phyloP scores from a whole-genome alignment of 768 basidiomycete genomes.

The Jaapia argillacea region DNA sequence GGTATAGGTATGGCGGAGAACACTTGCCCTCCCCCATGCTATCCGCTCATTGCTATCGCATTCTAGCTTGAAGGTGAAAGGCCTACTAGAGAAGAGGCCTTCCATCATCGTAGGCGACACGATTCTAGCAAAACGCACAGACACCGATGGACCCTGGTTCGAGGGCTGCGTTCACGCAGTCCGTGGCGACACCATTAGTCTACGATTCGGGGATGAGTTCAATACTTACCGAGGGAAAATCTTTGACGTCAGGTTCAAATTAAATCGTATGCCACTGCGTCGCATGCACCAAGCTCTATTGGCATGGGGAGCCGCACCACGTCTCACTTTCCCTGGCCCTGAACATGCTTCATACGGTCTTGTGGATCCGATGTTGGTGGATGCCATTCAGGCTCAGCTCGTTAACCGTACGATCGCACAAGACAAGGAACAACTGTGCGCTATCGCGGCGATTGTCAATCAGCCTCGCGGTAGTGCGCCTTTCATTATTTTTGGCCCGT shows the following conservation, averaged over 20 bases:
- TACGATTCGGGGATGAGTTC: constrained; percentile 39
- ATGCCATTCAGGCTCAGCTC: constrained; percentile 15
- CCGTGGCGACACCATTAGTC: constrained; percentile 35
- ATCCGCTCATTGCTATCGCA: not conserved
- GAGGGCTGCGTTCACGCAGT: constrained; percentile 50
- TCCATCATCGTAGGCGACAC: constrained; percentile 44
- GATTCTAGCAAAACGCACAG: constrained; percentile 25
- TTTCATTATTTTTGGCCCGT: constrained; percentile 58
- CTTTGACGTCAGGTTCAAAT: constrained; percentile 41
- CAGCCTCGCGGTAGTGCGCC: constrained; percentile 37
- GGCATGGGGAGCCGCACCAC: no score
- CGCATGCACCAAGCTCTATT: constrained; percentile 53
- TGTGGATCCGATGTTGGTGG: no score
- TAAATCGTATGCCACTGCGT: constrained; percentile 45
- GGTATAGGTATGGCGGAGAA: constrained; percentile 7
- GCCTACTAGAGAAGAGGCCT: constrained; percentile 47
- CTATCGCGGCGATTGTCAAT: constrained; percentile 35
- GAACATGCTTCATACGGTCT: no score
- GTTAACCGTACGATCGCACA: constrained; percentile 34
- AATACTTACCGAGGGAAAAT: constrained; percentile 21
- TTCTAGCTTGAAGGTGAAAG: constrained; percentile 32
- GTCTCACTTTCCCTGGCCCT: no score
- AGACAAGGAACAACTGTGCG: constrained; percentile 40
- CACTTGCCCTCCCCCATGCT: constrained; percentile 1
- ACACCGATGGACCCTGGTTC: constrained; percentile 34